A percentile compares a stretch with the other conserved stretches of the same genome.
phyloP scores from a whole-genome alignment of 306 rosid genomes.

The Echinosophora koreensis region DNA sequence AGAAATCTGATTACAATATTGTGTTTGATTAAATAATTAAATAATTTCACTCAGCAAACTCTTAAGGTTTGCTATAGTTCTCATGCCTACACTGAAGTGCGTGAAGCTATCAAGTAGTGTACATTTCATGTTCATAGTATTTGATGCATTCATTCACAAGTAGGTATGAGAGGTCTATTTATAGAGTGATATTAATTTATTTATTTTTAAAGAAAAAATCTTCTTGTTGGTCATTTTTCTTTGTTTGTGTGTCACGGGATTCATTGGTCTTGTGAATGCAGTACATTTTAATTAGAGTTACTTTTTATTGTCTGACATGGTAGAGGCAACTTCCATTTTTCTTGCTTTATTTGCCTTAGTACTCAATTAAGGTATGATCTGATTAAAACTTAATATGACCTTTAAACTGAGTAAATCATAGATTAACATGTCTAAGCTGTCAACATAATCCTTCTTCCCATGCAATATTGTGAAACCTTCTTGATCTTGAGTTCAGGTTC shows the following conservation, averaged over 20 bases:
- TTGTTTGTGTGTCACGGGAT: background rate
- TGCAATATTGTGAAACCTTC: background rate
- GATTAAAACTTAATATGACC: conserved; percentile 7
- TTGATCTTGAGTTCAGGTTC: background rate
- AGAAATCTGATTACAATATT: background rate
- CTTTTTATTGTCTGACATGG: conserved; percentile 17
- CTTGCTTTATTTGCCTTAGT: background rate
- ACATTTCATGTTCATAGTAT: background rate
- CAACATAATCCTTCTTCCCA: conserved; percentile 15
- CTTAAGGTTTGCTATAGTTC: background rate
- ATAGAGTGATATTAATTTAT: background rate
- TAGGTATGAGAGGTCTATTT: background rate
- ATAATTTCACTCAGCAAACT: background rate
- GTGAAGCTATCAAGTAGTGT: background rate
- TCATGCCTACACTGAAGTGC: background rate
- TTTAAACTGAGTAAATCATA: conserved; percentile 20
- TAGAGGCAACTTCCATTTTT: conserved; percentile 3
- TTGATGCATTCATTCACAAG: background rate
- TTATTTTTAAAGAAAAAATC: background rate
- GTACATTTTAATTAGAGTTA: conserved; percentile 3
- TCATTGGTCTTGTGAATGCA: conserved; percentile 26
- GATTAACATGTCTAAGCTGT: background rate
- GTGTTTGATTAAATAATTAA: background rate
- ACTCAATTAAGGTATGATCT: background rate
- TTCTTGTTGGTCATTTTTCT: background rate